A percentile compares a stretch with the other conserved stretches of the same genome.
phyloP scores from a whole-genome alignment of 2,329 filamentous ascomycete genomes.

The Zelopaecilomyces penicillatus region DNA sequence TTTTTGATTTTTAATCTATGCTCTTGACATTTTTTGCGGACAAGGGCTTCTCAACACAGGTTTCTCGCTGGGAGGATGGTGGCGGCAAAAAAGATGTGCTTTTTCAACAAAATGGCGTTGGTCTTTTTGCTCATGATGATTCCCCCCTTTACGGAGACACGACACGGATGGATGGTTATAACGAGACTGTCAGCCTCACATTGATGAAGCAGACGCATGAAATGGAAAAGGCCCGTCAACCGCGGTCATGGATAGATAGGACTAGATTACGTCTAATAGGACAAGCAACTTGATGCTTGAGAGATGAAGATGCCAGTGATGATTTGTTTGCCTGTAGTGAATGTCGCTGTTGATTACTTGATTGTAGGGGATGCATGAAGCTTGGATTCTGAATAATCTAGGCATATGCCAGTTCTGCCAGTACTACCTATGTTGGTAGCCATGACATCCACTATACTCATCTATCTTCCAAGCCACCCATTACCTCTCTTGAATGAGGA shows the following conservation, averaged over 20 bases:
- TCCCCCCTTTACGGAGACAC: slow-evolving; percentile 13
- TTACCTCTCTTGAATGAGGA: no score
- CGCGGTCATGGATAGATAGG: slow-evolving; percentile 26
- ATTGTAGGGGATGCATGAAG: no score
- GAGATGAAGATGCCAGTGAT: no score
- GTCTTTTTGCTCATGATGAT: slow-evolving; percentile 29
- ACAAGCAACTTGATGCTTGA: no score
- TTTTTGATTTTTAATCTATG: slow-evolving; percentile 17
- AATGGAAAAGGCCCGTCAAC: slow-evolving; percentile 32
- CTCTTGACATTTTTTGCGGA: slow-evolving; percentile 6
- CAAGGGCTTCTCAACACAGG: not conserved
- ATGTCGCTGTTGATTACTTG: no score
- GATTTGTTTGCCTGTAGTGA: no score
- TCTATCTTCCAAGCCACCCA: no score
- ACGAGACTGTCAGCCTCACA: slow-evolving; percentile 13
- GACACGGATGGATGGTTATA: slow-evolving; percentile 3
- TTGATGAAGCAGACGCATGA: slow-evolving; percentile 4
- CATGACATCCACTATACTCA: no score
- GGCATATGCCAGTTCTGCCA: no score
- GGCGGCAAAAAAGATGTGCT: slow-evolving; percentile 29
- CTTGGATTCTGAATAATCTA: no score
- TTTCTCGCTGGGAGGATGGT: slow-evolving; percentile 21
- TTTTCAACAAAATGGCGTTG: slow-evolving; percentile 34
- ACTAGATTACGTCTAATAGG: slow-evolving; percentile 1
- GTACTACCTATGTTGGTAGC: no score